Conservation (phyloP, 1,284 basidiomycete genomes). For the Rhizoctonia solani region DNA sequence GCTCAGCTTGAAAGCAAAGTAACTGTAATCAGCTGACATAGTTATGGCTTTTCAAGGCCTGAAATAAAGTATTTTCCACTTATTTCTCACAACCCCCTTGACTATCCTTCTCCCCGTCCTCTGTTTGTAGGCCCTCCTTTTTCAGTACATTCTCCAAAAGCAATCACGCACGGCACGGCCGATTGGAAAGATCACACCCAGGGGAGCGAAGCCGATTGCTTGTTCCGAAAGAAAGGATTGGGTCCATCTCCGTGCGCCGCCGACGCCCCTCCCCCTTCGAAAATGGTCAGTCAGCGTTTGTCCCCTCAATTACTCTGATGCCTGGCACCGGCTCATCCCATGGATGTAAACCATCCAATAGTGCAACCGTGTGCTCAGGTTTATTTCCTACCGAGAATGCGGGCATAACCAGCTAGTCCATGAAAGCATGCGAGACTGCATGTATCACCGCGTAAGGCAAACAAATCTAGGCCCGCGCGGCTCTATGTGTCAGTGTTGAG, state of each 20-base stretch:
- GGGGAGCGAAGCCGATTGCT: background rate
- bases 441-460: slow-evolving; percentile 4
- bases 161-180: background rate
- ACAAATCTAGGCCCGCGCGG: background rate
- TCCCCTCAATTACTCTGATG: slow-evolving; percentile 9
- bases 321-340: slow-evolving; percentile 22
- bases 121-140: background rate
- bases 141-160: background rate
- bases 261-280: slow-evolving; percentile 14
- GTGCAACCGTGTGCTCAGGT: slow-evolving; percentile 28
- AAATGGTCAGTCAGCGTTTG: background rate
- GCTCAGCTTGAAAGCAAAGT: background rate
- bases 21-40: background rate
- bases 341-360: slow-evolving; percentile 1
- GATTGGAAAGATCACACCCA: background rate
- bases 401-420: slow-evolving; percentile 24
- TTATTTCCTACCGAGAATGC: slow-evolving; percentile 28
- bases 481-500: background rate
- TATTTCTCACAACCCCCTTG: slow-evolving; percentile 15
- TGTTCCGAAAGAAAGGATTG: slow-evolving; percentile 7
- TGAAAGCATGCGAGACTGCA: slow-evolving; percentile 17
- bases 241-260: slow-evolving; percentile 31
- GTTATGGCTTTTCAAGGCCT: background rate
- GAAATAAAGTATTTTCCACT: background rate
- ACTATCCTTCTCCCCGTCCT: background rate